Evolutionary conservation across 75 land plant genomes (phyloP).

Genomic region (Sequoiadendron giganteum): DNA sequence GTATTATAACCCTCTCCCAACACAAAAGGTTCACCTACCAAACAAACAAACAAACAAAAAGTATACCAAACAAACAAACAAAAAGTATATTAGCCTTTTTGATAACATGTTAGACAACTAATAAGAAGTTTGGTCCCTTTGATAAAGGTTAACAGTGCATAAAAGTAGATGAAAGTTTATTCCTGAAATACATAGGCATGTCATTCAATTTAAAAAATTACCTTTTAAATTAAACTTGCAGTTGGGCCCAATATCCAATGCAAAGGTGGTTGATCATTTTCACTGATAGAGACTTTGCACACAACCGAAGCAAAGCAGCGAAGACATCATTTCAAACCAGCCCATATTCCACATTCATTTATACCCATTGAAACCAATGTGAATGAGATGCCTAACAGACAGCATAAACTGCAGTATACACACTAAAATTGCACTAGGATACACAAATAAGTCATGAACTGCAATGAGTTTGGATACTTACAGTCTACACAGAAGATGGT

Average conservation of each 20-base stretch:
- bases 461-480: neutral
- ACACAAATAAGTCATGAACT: neutral
- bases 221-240: neutral
- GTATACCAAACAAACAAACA: too few relatives aligned
- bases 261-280: conserved; percentile 1
- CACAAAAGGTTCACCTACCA: neutral
- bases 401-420: neutral
- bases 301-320: neutral
- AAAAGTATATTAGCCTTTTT: neutral
- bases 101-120: neutral
- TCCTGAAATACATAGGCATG: neutral
- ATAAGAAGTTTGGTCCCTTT: neutral
- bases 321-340: neutral
- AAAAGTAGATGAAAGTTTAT: neutral
- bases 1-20: neutral
- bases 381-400: neutral
- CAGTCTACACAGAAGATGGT: neutral
- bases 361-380: neutral
- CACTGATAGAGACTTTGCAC: neutral
- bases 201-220: neutral
- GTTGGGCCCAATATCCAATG: neutral
- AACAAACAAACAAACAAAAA: too few relatives aligned
- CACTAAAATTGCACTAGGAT: neutral
- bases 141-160: neutral
- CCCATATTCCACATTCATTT: neutral